phyloP scores from a whole-genome alignment of 495 filamentous ascomycete species.

The Elasticomyces elasticus region DNA sequence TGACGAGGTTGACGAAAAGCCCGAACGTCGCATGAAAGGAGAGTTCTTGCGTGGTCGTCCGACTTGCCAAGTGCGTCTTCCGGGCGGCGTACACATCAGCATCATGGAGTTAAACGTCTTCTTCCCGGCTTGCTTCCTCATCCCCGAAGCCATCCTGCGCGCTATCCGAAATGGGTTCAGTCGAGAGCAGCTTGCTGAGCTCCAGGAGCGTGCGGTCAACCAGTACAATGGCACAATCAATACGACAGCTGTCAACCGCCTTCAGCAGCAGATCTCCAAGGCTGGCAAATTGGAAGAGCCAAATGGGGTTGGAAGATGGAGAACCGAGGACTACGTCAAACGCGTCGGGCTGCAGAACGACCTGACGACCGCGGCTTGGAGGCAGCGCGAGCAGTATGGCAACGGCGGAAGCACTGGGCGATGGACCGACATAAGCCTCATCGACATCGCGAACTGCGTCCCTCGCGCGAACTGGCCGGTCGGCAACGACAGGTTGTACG shows the following conservation, averaged over 20 bases:
- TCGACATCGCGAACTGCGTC: not conserved
- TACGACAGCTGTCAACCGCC: not conserved
- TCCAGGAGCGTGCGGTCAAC: not conserved
- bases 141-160: not conserved
- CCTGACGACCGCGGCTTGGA: not conserved
- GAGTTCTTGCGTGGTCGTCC: not conserved
- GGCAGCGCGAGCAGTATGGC: not conserved
- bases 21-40: not conserved
- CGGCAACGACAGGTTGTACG: conserved; percentile 4
- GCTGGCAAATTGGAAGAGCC: not conserved
- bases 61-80: not conserved
- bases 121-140: conserved; percentile 7
- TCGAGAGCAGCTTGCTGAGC: not conserved
- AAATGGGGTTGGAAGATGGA: not conserved
- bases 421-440: conserved; percentile 4
- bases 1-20: too few relatives aligned
- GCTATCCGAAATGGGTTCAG: conserved; percentile 5
- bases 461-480: conserved; percentile 4
- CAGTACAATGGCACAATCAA: not conserved
- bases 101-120: conserved; percentile 7
- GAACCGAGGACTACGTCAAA: not conserved
- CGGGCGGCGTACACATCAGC: conserved; percentile 6
- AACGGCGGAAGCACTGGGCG: not conserved
- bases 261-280: conserved; percentile 9
- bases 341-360: not conserved